Percentiles rank a stretch among this genome's conserved stretches.
Evolutionary conservation across 108 stramenopile genomes (phyloP).

Genomic region (Fistulifera pelliculosa): DNA sequence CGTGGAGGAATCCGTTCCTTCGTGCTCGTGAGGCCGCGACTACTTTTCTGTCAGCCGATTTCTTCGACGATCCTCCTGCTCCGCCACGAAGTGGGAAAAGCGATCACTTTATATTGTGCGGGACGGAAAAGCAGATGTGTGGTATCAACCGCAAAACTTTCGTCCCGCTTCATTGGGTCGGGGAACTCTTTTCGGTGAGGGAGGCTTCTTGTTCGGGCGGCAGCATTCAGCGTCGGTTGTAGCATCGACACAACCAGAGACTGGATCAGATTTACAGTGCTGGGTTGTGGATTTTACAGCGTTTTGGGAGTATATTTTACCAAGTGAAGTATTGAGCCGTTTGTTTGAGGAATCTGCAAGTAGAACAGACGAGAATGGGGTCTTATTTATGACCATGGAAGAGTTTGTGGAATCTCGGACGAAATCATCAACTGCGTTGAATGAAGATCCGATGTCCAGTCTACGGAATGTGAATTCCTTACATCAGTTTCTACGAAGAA

Average conservation of each 20-base stretch:
- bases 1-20: too few relatives aligned
- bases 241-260: slow-evolving; percentile 4
- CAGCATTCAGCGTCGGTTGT: slow-evolving; percentile 31
- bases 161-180: slow-evolving; percentile 30
- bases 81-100: slow-evolving; percentile 1
- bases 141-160: slow-evolving; percentile 4
- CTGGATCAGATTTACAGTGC: slow-evolving; percentile 17
- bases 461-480: slow-evolving; percentile 25
- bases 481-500: slow-evolving; percentile 16
- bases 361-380: slow-evolving; percentile 9
- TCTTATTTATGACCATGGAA: slow-evolving; percentile 41
- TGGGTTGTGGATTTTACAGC: slow-evolving; percentile 31
- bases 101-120: slow-evolving; percentile 19
- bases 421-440: background rate
- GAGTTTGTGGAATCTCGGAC: slow-evolving; percentile 23
- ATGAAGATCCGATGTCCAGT: background rate
- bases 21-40: too few relatives aligned
- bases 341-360: slow-evolving; percentile 28
- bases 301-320: slow-evolving; percentile 37
- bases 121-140: slow-evolving; percentile 25
- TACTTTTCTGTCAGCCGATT: too few relatives aligned
- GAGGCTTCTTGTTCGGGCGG: slow-evolving; percentile 33
- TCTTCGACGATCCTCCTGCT: slow-evolving; percentile 1
- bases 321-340: slow-evolving; percentile 14
- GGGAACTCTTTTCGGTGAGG: slow-evolving; percentile 36